Base-by-base conservation (phyloP, 2,329 filamentous ascomycete genomes). In the Catunica adiposa region DNA sequence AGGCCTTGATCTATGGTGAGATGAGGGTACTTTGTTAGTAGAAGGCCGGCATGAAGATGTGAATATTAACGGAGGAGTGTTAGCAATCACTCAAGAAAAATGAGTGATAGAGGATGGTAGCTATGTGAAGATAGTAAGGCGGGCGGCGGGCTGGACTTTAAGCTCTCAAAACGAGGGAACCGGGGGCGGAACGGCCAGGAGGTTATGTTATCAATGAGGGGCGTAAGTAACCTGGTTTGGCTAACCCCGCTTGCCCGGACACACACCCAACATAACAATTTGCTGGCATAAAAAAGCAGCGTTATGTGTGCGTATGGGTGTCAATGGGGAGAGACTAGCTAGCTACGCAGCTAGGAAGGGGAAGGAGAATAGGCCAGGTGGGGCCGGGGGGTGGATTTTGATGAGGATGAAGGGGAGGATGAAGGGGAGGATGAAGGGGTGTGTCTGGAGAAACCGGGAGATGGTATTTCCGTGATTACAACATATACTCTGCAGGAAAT, bases 71-170 rank as follows among this genome's bases (percentile, higher is more conserved):
- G 20, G 40, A 44, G 15, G 40, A n/a, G 4, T 44, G 38, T 42
- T 25, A 15, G 17, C n/a, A 29, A 26, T 42, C 29, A 29, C 22
- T 37, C 22, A 31, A 54, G 40, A 14, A 31, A 15, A 31, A 51
- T n/a, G 5, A 29, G n/a, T 31, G 15, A 22, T n/a, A 22, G 48
- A 51, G 14, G n/a, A 25, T 22, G 23, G 44, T 37, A 8, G 26
- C 8, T 37, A 44, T 7, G n/a, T 17, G 15, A 44, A 22, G 40
- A n/a, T n/a, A 44, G 40, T 38, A n/a, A 22, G n/a, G 38, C 52
- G 38, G 52, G 37, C 25, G 52, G 25, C 37, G 52, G 37, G 37
- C 52, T n/a, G 34, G 52, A 54, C 40, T 54, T 54, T 54, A 54
- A 54, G 52, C 52, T 54, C 25, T 54, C 37, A 26, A 20, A 44